Evolutionary conservation across 768 basidiomycete species (phyloP).

Genomic region (Lentinula edodes): DNA sequence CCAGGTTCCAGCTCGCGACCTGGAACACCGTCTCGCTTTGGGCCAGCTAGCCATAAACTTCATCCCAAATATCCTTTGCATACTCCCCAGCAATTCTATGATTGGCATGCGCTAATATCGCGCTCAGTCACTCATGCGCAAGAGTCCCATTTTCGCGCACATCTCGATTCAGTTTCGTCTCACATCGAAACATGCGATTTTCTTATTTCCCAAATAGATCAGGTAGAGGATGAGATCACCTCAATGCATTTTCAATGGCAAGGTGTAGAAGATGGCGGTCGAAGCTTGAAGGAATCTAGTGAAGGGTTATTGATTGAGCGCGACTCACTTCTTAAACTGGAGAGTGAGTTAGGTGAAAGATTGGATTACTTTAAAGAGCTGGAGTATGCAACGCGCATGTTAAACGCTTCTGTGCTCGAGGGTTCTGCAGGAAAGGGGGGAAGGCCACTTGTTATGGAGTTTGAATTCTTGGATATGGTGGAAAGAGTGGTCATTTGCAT

Average conservation of each 20-base stretch:
- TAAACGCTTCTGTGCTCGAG: slow-evolving; percentile 65
- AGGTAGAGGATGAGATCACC: slow-evolving; percentile 68
- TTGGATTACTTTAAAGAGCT: slow-evolving; percentile 94
- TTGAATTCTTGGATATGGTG: slow-evolving; percentile 94
- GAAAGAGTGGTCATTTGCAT: slow-evolving; percentile 94
- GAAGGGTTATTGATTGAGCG: slow-evolving; percentile 87
- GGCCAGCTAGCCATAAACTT: slow-evolving; percentile 43
- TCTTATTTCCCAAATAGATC: slow-evolving; percentile 65
- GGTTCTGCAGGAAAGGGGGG: slow-evolving; percentile 28
- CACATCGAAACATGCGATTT: slow-evolving; percentile 76
- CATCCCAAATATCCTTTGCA: slow-evolving; percentile 76
- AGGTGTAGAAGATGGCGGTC: slow-evolving; percentile 90
- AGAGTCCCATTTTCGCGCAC: slow-evolving; percentile 86
- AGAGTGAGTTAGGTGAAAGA: slow-evolving; percentile 76
- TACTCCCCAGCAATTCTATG: slow-evolving; percentile 94
- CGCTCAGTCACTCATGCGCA: slow-evolving; percentile 89
- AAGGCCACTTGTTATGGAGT: slow-evolving; percentile 83
- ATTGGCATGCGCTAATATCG: slow-evolving; percentile 91
- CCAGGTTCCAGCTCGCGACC: slow-evolving; percentile 27
- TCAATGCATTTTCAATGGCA: slow-evolving; percentile 82
- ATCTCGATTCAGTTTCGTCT: slow-evolving; percentile 69
- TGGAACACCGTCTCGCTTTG: slow-evolving; percentile 33
- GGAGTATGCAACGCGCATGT: slow-evolving; percentile 86
- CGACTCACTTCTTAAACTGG: slow-evolving; percentile 73
- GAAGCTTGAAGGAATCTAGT: slow-evolving; percentile 85